Evolutionary conservation across 768 basidiomycete species (phyloP), one percentile per base, ranked within the genome.

Genomic region (Mycena epipterygia): DNA sequence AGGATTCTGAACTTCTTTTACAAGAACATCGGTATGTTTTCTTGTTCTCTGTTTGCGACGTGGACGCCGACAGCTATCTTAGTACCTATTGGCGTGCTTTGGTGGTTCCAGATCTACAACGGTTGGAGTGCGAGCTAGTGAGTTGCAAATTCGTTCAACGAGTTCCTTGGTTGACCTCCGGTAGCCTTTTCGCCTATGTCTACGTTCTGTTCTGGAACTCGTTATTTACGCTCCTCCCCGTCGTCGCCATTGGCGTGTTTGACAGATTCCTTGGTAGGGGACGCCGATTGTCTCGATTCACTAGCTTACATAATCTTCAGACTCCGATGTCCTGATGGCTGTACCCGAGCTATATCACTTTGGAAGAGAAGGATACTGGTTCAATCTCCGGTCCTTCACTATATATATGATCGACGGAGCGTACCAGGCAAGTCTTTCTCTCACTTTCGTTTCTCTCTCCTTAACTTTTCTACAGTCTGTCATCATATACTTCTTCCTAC

Each of bases 1-100:
- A 95, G 94, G 94, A 95, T 97, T 75, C 82, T 95, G 76, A 99
- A 99, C 82, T 99, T 99, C 84, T 99, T 98, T 84, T 99, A 99
- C 86, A 99, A 99, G 86, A 98, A 98, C 79, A 93, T 99, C 56
- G 72, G 68, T 67, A 51, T n/a, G n/a, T 37, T 48, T 16, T 25
- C 21, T 44, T 44, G 21, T 11, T 27, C 33, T 53, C 6, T 19
- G 9, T 25, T 32, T 23, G 9, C 21, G n/a, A 41, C 3, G 21
- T 14, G 11, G 17, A 37, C 23, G 12, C 33, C 23, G 27, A 58
- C 41, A 41, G 19, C 21, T n/a, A 21, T 30, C 52, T 4, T 21
- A 70, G 93, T 99, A 41, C 94, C 93, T 79, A 94, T 97, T 49
- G 96, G 93, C 44, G 93, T 93, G 1, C 84, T 98, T n/a, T 98